Base-by-base conservation (phyloP, 2,329 filamentous ascomycete species). In the Pestalotiopsis sp. region DNA sequence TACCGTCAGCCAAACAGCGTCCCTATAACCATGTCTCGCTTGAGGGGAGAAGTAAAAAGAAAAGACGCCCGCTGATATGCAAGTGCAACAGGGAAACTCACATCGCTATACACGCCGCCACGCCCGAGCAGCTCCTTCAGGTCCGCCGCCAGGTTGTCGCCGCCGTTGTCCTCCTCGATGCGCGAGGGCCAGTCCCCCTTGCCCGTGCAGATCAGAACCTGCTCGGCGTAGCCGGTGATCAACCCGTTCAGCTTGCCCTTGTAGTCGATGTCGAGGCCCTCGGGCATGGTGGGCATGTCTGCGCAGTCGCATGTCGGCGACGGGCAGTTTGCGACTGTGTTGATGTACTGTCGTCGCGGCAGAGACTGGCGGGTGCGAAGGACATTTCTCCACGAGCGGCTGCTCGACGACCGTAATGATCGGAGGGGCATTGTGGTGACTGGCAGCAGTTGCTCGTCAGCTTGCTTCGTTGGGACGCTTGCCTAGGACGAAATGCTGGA, bases 151-250 rank as follows among this genome's bases (percentile, higher is more conserved):
- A 94, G 78, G 72, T 91, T 91, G 71, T 89, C 85, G 17, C 83
- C 88, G 74, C 80, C 86, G 73, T 91, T 88, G 68, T 97, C 94
- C 59, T 97, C 90, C 77, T 97, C 94, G 70, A 98, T 97, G 67
- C 88, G 88, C 75, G 92, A 94, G 35, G 85, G 83, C 94, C 94
- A 98, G 80, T 97, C 92, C 38, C 85, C 81, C 69, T 89, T 88
- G 4, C 93, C 94, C 0, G 94, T 97, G 70, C 92, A 94, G 14
- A 98, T 85, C 10, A 98, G 80, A 3, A 98, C 87, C 73, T 98
- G 94, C 78, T 97, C 91, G 1, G 89, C 85, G 77, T 97, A 97
- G 1, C 86, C 83, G 1, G 91, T 85, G 81, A 97, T 94, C 5
- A 92, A 91, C 13, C 92, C 92, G 75, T 92, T 91, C 57, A 98